A percentile compares a stretch with the other conserved stretches of the same genome.
Evolutionary conservation across 495 filamentous ascomycete species (phyloP).

Genomic region (Penicillium subrubescens): DNA sequence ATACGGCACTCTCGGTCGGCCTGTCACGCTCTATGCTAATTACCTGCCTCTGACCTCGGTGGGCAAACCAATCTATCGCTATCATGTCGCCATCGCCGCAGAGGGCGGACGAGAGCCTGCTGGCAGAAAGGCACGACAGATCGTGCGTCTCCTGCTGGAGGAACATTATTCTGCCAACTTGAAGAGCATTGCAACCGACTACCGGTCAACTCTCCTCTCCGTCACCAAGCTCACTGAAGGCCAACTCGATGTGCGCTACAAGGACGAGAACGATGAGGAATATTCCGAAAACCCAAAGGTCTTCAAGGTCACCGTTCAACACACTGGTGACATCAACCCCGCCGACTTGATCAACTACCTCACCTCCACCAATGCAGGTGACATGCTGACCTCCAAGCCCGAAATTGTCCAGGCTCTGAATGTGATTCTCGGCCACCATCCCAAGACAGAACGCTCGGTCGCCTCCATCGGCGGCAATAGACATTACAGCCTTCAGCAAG

Average conservation of each 20-base stretch:
- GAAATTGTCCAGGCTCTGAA: slow-evolving; percentile 55
- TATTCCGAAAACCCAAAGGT: slow-evolving; percentile 40
- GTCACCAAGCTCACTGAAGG: slow-evolving; percentile 20
- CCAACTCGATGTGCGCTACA: slow-evolving; percentile 41
- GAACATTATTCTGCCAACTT: slow-evolving; percentile 33
- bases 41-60: slow-evolving; percentile 56
- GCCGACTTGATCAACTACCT: slow-evolving; percentile 55
- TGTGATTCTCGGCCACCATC: slow-evolving; percentile 49
- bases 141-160: slow-evolving; percentile 54
- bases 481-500: slow-evolving; percentile 36
- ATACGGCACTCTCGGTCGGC: slow-evolving; percentile 56
- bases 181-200: slow-evolving; percentile 58
- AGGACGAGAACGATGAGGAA: slow-evolving; percentile 44
- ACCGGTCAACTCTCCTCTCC: slow-evolving; percentile 53
- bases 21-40: slow-evolving; percentile 62
- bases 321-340: slow-evolving; percentile 48
- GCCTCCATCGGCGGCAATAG: slow-evolving; percentile 43
- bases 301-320: slow-evolving; percentile 48
- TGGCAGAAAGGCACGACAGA: slow-evolving; percentile 54
- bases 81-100: slow-evolving; percentile 34
- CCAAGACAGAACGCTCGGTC: slow-evolving; percentile 36
- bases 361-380: slow-evolving; percentile 47
- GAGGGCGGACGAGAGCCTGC: slow-evolving; percentile 37
- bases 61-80: slow-evolving; percentile 41
- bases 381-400: slow-evolving; percentile 40